Conservation (phyloP, 257 asterid species). For the Solanum infundibuliforme region DNA sequence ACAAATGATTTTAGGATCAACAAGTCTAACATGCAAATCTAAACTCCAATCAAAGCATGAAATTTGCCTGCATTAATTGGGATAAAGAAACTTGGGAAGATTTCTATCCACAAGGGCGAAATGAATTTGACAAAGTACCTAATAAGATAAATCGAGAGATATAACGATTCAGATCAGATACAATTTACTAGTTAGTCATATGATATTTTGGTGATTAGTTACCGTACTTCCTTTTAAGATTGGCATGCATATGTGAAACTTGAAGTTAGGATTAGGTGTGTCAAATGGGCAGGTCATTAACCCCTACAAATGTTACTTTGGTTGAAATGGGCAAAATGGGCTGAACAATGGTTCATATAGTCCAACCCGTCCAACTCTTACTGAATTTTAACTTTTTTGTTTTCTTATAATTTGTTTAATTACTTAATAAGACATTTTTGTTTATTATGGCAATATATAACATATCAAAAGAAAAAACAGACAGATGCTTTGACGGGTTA, state of each 20-base stretch:
- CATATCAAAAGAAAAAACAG: not conserved
- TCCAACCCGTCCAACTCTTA: not conserved
- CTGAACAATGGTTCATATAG: not conserved
- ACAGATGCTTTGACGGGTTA: not conserved
- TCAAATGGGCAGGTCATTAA: not conserved
- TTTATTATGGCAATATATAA: not conserved
- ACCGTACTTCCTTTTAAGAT: not conserved
- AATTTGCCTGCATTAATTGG: not conserved
- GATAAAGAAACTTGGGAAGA: not conserved
- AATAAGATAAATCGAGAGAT: not conserved
- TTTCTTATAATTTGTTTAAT: not conserved
- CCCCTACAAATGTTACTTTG: not conserved
- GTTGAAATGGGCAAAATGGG: not conserved
- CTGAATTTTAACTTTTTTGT: not conserved
- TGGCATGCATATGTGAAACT: not conserved
- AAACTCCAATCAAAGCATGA: not conserved
- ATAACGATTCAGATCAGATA: not conserved
- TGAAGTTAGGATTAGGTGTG: not conserved
- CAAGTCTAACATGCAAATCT: not conserved
- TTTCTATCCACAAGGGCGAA: not conserved
- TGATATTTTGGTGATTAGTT: not conserved
- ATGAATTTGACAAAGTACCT: not conserved
- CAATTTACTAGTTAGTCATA: not conserved
- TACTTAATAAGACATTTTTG: not conserved
- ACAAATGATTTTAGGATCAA: not conserved